phyloP scores from a whole-genome alignment of 2,329 filamentous ascomycete genomes.

The Diaporthe vaccinii region DNA sequence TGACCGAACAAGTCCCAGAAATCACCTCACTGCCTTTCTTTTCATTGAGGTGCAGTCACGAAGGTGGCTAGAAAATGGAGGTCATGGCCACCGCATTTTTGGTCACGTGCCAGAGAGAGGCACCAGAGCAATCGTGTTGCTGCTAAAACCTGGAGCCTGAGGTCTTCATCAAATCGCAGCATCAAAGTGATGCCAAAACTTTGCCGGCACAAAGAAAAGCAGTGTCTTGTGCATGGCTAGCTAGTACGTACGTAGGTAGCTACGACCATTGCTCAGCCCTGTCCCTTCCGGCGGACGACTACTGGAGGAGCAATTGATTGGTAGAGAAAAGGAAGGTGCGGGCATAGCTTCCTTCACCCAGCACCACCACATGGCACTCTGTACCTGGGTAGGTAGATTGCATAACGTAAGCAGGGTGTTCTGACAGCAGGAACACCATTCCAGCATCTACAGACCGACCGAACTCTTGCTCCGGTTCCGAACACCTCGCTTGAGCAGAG shows the following conservation, averaged over 20 bases:
- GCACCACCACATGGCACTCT: no score
- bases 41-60: neutral
- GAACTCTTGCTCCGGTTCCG: constrained; percentile 2
- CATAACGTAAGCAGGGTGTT: neutral
- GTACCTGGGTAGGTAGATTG: neutral
- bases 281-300: neutral
- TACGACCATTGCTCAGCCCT: neutral
- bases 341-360: neutral
- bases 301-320: neutral
- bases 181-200: neutral
- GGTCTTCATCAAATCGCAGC: neutral
- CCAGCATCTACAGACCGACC: neutral
- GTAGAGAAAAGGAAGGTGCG: neutral
- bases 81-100: neutral
- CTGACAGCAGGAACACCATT: neutral
- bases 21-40: neutral
- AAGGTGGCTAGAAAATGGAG: neutral
- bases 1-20: neutral
- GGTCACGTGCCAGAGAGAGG: constrained; percentile 13
- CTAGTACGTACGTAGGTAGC: neutral
- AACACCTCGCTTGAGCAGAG: neutral
- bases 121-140: neutral
- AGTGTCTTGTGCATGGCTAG: neutral
- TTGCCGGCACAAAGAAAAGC: neutral
- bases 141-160: neutral